Conservation (phyloP, 345 rosid species). For the Erucastrum elatum region DNA sequence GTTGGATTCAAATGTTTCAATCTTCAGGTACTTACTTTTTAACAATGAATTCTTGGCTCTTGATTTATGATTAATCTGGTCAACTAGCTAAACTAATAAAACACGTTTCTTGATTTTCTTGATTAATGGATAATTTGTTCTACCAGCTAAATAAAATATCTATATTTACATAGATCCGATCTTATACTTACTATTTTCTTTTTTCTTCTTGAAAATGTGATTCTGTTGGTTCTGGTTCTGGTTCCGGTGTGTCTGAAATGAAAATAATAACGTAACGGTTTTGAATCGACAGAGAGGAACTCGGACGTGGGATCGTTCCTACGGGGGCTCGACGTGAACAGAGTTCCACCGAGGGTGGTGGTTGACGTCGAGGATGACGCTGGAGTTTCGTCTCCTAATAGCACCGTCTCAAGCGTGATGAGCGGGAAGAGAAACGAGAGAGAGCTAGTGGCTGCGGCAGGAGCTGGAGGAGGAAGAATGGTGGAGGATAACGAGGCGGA, state of each 20-base stretch:
- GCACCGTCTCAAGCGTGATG: conserved; percentile 68
- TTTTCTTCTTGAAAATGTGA: background rate
- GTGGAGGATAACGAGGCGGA: conserved; percentile 62
- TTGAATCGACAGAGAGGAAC: conserved; percentile 44
- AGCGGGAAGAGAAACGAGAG: conserved; percentile 80
- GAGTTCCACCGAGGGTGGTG: conserved; percentile 44
- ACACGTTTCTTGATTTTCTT: too few species aligned
- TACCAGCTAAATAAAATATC: background rate
- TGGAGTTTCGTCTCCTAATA: conserved; percentile 77
- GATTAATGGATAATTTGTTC: background rate
- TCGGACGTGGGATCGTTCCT: conserved; percentile 50
- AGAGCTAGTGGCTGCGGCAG: conserved; percentile 41
- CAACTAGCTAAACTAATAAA: background rate
- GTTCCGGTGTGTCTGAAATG: background rate
- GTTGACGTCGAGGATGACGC: conserved; percentile 67
- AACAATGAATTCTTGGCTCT: background rate
- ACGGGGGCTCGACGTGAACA: conserved; percentile 67
- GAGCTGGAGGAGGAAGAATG: conserved; percentile 9
- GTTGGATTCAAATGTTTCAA: conserved; percentile 55
- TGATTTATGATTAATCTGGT: background rate
- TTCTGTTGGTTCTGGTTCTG: too few species aligned
- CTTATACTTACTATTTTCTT: background rate
- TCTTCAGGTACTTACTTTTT: conserved; percentile 47
- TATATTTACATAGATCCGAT: conserved; percentile 3
- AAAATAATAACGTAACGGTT: background rate